Conservation (phyloP, 1,139 yeast species). For the Candida frijolesensis region DNA sequence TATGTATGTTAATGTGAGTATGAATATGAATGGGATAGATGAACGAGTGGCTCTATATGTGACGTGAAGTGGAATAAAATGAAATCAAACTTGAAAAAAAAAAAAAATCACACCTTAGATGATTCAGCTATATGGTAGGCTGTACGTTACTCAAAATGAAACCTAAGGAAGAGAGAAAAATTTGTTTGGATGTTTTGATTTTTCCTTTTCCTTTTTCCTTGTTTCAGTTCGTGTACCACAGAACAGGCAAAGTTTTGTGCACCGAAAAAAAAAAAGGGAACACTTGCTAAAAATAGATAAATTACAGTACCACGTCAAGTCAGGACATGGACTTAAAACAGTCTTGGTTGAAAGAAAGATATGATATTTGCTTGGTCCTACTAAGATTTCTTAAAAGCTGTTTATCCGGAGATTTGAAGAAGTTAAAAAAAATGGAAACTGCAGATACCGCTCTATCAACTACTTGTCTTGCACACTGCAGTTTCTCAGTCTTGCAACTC, state of each 20-base stretch:
- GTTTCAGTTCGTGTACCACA: background rate
- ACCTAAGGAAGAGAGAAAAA: background rate
- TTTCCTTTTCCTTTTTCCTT: background rate
- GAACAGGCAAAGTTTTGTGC: background rate
- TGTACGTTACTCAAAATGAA: constrained; percentile 1
- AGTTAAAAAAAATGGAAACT: too few relatives aligned
- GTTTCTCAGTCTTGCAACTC: too few relatives aligned
- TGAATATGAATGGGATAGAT: background rate
- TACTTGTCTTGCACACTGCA: too few relatives aligned
- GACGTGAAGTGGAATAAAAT: background rate
- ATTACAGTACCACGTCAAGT: too few relatives aligned
- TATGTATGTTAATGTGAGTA: background rate
- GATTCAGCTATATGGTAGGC: background rate
- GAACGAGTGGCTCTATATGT: background rate
- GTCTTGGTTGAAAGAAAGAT: too few relatives aligned
- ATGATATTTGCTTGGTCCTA: too few relatives aligned
- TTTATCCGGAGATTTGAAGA: too few relatives aligned
- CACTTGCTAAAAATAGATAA: background rate
- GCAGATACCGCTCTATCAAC: too few relatives aligned
- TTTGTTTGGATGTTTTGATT: constrained; percentile 6
- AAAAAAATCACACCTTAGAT: background rate
- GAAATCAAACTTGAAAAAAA: background rate
- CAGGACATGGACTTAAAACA: too few relatives aligned
- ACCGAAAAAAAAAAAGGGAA: background rate
- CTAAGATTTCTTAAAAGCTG: too few relatives aligned